A percentile compares a stretch with the other conserved stretches of the same genome.
Evolutionary conservation across 2,329 filamentous ascomycete genomes (phyloP).

Genomic region (Aaosphaeria arxii): DNA sequence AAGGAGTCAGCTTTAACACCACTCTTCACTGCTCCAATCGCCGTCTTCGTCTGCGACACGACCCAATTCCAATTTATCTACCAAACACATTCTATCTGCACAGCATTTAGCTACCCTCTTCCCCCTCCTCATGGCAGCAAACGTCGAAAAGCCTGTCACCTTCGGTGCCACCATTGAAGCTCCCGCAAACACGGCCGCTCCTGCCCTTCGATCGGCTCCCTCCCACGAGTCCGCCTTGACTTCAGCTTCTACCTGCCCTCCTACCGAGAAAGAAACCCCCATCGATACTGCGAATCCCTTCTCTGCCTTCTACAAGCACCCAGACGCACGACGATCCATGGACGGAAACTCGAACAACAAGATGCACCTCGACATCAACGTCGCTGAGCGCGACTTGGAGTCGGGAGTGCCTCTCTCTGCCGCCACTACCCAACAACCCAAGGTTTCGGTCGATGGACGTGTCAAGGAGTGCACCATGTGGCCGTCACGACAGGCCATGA

Average conservation of each 20-base stretch:
- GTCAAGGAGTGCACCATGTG: conserved; percentile 52
- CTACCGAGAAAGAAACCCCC: conserved; percentile 26
- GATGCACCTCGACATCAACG: conserved; percentile 27
- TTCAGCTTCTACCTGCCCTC: conserved; percentile 24
- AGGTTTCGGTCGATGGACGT: conserved; percentile 40
- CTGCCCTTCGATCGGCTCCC: conserved; percentile 25
- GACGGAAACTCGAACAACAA: conserved; percentile 28
- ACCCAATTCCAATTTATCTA: too few species aligned
- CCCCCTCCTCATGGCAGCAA: conserved; percentile 21
- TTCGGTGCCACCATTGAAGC: conserved; percentile 38
- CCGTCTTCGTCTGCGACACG: conserved; percentile 1
- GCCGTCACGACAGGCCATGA: conserved; percentile 48
- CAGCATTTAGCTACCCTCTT: too few species aligned
- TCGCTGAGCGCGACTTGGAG: conserved; percentile 40
- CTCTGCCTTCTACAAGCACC: conserved; percentile 49
- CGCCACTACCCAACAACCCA: conserved; percentile 40
- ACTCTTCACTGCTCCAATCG: background rate
- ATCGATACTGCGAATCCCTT: conserved; percentile 40
- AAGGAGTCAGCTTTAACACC: background rate
- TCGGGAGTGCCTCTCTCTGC: conserved; percentile 29
- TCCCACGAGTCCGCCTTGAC: conserved; percentile 29
- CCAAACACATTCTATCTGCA: too few species aligned
- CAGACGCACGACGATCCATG: conserved; percentile 42
- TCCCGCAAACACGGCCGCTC: conserved; percentile 12
- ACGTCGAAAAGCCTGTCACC: conserved; percentile 21